A percentile compares a stretch with the other conserved stretches of the same genome.
phyloP scores from a whole-genome alignment of 2,329 filamentous ascomycete species.

The Ophiostoma australiae region DNA sequence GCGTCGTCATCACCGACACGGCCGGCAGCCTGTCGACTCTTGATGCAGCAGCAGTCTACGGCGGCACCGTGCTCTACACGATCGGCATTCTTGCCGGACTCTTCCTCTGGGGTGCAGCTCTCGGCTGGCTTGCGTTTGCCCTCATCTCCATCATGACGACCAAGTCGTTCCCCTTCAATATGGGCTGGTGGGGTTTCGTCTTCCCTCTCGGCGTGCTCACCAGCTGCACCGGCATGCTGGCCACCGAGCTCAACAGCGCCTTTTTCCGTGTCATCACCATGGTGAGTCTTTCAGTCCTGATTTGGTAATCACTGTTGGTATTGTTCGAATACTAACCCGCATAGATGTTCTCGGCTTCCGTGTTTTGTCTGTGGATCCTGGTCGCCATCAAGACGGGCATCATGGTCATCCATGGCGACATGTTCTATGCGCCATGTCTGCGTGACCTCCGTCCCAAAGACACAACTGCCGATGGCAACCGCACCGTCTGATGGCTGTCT shows the following conservation, averaged over 20 bases:
- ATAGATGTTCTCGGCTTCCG: conserved; percentile 39
- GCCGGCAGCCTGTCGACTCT: conserved; percentile 33
- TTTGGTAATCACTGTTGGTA: not conserved
- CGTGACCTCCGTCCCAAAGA: conserved; percentile 31
- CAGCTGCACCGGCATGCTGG: conserved; percentile 40
- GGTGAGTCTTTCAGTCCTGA: conserved; percentile 24
- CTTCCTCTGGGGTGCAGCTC: conserved; percentile 36
- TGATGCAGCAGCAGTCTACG: conserved; percentile 35
- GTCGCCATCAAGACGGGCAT: conserved; percentile 39
- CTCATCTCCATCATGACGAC: conserved; percentile 33
- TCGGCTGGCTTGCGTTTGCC: conserved; percentile 37
- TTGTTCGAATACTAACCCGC: not conserved
- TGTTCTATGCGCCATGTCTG: conserved; percentile 44
- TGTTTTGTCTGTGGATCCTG: conserved; percentile 41
- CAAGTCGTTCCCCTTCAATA: conserved; percentile 37
- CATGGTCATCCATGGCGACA: conserved; percentile 39
- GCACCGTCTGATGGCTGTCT: conserved; percentile 19
- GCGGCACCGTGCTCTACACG: conserved; percentile 52
- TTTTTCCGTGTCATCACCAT: conserved; percentile 40
- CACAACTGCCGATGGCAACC: conserved; percentile 19
- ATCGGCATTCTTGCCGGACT: conserved; percentile 41
- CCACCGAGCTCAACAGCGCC: conserved; percentile 39
- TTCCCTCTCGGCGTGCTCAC: conserved; percentile 40
- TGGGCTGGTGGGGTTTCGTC: conserved; percentile 40
- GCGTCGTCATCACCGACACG: conserved; percentile 16